Evolutionary conservation across 78 protist species (phyloP).

Genomic region (Cyanophora paradoxa): DNA sequence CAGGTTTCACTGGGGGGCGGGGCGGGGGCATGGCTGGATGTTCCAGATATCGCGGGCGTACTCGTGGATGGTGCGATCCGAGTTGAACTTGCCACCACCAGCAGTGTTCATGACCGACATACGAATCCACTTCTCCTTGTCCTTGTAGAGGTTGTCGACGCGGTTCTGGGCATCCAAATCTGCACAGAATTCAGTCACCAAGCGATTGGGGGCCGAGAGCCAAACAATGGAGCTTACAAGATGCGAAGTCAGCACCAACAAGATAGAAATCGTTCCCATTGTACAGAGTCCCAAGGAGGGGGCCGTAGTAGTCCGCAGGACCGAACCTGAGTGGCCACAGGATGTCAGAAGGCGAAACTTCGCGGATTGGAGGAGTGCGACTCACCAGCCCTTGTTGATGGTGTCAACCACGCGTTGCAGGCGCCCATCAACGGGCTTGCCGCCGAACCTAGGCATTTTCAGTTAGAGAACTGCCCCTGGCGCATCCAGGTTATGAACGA

Average conservation of each 20-base stretch:
- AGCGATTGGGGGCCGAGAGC: background rate
- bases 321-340: conserved; percentile 30
- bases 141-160: conserved; percentile 29
- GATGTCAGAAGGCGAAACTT: conserved; percentile 38
- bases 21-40: conserved; percentile 26
- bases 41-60: conserved; percentile 88
- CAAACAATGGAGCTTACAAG: conserved; percentile 18
- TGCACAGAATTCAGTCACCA: conserved; percentile 14
- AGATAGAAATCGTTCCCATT: conserved; percentile 62
- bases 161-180: conserved; percentile 52
- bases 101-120: conserved; percentile 12
- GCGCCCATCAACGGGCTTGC: conserved; percentile 10
- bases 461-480: conserved; percentile 19
- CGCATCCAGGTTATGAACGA: conserved; percentile 19
- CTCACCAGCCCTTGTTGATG: conserved; percentile 1
- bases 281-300: conserved; percentile 34
- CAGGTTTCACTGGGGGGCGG: no score
- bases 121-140: conserved; percentile 25
- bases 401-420: background rate
- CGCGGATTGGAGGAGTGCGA: no score
- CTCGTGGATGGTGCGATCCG: conserved; percentile 86
- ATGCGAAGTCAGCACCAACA: conserved; percentile 53
- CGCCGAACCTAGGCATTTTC: conserved; percentile 57
- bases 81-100: conserved; percentile 56
- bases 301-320: background rate